Evolutionary conservation across 2,329 filamentous ascomycete genomes (phyloP).

Genomic region (Dryadomyces quercus-mongolicae): DNA sequence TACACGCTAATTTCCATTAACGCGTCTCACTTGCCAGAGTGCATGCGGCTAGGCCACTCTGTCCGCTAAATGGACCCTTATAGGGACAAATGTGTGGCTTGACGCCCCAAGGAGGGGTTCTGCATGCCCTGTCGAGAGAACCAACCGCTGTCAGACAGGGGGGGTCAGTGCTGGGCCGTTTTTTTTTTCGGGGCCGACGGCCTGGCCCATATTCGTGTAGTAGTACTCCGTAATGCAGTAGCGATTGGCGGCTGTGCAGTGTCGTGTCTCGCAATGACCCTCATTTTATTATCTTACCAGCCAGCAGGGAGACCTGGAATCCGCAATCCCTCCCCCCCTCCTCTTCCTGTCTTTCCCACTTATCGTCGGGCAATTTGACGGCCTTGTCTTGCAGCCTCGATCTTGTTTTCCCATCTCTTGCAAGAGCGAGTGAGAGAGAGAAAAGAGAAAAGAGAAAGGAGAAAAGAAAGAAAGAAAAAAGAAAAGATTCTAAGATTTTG

Average conservation of each 20-base stretch:
- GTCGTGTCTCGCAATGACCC: conserved; percentile 3
- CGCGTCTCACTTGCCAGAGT: background rate
- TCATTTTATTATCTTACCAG: background rate
- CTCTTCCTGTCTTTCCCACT: background rate
- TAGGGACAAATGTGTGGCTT: background rate
- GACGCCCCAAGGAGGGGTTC: background rate
- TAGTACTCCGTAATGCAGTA: background rate
- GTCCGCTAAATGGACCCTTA: background rate
- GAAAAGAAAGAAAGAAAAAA: too few relatives aligned
- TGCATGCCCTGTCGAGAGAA: too few relatives aligned
- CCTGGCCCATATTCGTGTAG: background rate
- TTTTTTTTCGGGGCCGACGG: background rate
- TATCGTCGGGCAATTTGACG: background rate
- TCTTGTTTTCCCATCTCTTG: background rate
- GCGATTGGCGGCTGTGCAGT: background rate
- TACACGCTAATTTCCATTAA: background rate
- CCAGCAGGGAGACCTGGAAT: background rate
- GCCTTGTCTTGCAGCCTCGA: background rate
- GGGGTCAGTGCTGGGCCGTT: background rate
- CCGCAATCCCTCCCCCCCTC: background rate
- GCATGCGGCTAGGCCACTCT: background rate
- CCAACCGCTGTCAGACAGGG: too few relatives aligned
- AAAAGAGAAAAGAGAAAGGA: too few relatives aligned
- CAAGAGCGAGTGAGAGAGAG: too few relatives aligned
- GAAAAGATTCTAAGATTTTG: too few relatives aligned